Evolutionary conservation across 2,329 filamentous ascomycete genomes (phyloP), one percentile per base, ranked within the genome.

Genomic region (Colletotrichum plurivorum): DNA sequence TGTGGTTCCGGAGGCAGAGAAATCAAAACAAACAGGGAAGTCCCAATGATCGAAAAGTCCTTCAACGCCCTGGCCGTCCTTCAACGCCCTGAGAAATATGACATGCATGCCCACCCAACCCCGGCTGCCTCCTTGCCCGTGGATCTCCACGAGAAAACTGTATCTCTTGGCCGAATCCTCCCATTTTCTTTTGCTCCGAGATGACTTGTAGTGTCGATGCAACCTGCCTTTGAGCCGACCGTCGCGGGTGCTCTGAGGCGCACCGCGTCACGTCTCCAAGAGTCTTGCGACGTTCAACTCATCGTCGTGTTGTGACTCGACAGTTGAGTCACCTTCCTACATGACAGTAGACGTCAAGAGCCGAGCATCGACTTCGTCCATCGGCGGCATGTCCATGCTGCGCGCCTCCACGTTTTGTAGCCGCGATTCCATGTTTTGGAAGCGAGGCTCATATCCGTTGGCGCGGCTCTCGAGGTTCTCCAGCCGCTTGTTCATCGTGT

Each of bases 401-500:
- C 74, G 71, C 13, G 70, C 71, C 70, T 84, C 82, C 73, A 84
- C 77, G 51, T 78, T 78, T 70, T 84, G 81, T 27, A 84, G 74
- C 27, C 82, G 76, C 49, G 78, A 77, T 71, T 84, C 82, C 60
- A 84, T 79, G 39, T 80, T 76, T 71, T 84, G 82, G 74, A 84
- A 84, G 46, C 82, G 80, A 15, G 82, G 82, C 67, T 84, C 82
- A 66, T 83, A 84, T 20, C 75, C 74, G 51, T 76, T 78, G n/a
- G 79, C 76, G 56, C 82, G 81, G 56, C 78, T 78, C 74, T 89
- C 87, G 39, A 90, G 80, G 53, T 82, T 82, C 18, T 88, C 85
- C 66, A 89, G 79, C n/a, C 87, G 82, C 76, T 88, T 87, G 73
- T 87, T 83, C 27, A 89, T 82, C 56, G 81, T 81, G 16, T 87